A percentile compares a stretch with the other conserved stretches of the same genome.
phyloP scores from a whole-genome alignment of 2,329 filamentous ascomycete species.

The Pyrenochaeta sp. region DNA sequence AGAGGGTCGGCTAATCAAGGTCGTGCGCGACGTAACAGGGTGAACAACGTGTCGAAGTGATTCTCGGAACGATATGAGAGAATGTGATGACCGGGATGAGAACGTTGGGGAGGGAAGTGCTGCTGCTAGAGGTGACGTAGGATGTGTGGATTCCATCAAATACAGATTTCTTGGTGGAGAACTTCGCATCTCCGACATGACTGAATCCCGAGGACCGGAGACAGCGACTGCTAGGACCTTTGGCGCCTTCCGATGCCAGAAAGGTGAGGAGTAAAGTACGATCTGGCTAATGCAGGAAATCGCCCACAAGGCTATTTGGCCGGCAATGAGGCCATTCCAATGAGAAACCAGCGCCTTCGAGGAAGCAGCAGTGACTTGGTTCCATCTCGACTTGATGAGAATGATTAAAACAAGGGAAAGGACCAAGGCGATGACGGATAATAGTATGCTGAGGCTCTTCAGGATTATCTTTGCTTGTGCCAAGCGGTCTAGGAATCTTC shows the following conservation, averaged over 20 bases:
- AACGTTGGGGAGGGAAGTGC: constrained; percentile 48
- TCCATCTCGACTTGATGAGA: constrained; percentile 33
- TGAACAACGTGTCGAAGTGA: constrained; percentile 50
- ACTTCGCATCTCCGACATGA: constrained; percentile 46
- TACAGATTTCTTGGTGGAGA: constrained; percentile 35
- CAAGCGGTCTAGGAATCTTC: constrained; percentile 30
- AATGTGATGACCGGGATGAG: constrained; percentile 46
- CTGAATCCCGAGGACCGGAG: constrained; percentile 45
- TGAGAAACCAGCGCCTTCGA: constrained; percentile 23
- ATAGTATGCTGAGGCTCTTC: constrained; percentile 27
- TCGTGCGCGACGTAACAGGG: constrained; percentile 48
- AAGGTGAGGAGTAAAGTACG: constrained; percentile 37
- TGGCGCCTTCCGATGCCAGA: constrained; percentile 34
- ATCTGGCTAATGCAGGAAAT: constrained; percentile 42
- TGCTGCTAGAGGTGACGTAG: constrained; percentile 38
- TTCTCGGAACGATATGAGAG: constrained; percentile 46
- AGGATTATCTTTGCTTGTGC: constrained; percentile 28
- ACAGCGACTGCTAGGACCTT: constrained; percentile 26
- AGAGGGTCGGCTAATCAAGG: constrained; percentile 44
- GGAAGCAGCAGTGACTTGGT: constrained; percentile 22
- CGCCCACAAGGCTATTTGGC: constrained; percentile 48
- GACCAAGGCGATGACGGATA: constrained; percentile 35
- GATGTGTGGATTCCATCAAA: constrained; percentile 31
- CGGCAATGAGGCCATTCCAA: constrained; percentile 40
- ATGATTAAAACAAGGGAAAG: constrained; percentile 39